phyloP scores from a whole-genome alignment of 495 filamentous ascomycete species.

The Rhizodiscina lignyota region DNA sequence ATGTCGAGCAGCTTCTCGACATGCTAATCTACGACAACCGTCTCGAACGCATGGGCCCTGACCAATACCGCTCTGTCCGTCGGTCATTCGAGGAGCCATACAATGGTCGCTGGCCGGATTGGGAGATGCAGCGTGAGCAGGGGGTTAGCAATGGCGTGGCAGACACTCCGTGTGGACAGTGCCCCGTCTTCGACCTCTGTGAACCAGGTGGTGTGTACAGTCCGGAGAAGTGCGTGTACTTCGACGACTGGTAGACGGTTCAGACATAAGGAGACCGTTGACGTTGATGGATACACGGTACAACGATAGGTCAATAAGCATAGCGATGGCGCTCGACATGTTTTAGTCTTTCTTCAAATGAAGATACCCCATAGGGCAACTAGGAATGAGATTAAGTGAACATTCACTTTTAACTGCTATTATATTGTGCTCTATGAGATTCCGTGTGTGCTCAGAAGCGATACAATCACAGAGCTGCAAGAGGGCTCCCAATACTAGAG shows the following conservation, averaged over 20 bases:
- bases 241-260: conserved; percentile 74
- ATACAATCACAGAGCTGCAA: too few relatives aligned
- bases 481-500: too few relatives aligned
- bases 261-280: too few relatives aligned
- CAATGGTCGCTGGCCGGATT: background rate
- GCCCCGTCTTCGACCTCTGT: conserved; percentile 88
- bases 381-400: too few relatives aligned
- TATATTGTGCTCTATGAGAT: too few relatives aligned
- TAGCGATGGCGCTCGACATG: too few relatives aligned
- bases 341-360: too few relatives aligned
- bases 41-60: conserved; percentile 30
- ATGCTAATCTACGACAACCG: conserved; percentile 74
- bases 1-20: conserved; percentile 67
- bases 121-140: conserved; percentile 8
- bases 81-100: conserved; percentile 1
- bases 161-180: conserved; percentile 77
- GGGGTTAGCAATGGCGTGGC: conserved; percentile 46
- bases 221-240: conserved; percentile 82
- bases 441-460: too few relatives aligned
- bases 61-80: conserved; percentile 8
- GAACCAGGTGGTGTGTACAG: conserved; percentile 76
- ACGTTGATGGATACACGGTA: too few relatives aligned
- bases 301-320: too few relatives aligned
- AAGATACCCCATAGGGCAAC: too few relatives aligned
- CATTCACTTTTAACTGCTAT: too few relatives aligned